Evolutionary conservation across 306 rosid species (phyloP).

Genomic region (Dalbergia cochinchinensis): DNA sequence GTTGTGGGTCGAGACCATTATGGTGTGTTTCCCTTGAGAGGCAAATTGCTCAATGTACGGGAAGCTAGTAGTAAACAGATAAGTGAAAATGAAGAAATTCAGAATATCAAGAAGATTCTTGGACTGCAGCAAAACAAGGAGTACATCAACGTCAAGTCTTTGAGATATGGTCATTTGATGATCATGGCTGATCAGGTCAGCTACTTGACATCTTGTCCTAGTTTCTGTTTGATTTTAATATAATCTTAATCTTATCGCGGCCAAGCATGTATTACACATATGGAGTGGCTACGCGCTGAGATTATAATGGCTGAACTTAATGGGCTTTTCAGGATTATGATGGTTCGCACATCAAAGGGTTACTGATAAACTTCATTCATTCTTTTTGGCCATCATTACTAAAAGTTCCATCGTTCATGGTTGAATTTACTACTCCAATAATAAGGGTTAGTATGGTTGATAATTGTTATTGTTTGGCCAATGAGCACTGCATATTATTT

Average conservation of each 20-base stretch:
- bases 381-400: slow-evolving; percentile 96
- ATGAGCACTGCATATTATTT: neutral
- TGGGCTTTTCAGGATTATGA: slow-evolving; percentile 77
- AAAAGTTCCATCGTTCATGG: slow-evolving; percentile 82
- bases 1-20: slow-evolving; percentile 91
- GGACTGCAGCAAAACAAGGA: slow-evolving; percentile 95
- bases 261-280: neutral
- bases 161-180: slow-evolving; percentile 98
- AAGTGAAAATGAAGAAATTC: slow-evolving; percentile 85
- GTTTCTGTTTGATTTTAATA: neutral
- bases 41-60: slow-evolving; percentile 93
- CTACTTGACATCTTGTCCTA: slow-evolving; percentile 3
- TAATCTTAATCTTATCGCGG: neutral
- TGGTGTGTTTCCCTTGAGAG: slow-evolving; percentile 94
- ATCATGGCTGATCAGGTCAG: slow-evolving; percentile 99
- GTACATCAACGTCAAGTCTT: slow-evolving; percentile 65
- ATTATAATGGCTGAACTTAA: neutral
- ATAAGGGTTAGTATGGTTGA: slow-evolving; percentile 76
- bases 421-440: slow-evolving; percentile 93
- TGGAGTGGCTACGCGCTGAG: neutral
- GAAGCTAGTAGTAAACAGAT: slow-evolving; percentile 91
- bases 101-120: slow-evolving; percentile 85
- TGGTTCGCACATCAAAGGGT: slow-evolving; percentile 97
- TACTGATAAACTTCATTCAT: slow-evolving; percentile 88
- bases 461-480: neutral